Conservation (phyloP, 345 rosid genomes). For the Gossypium thurberi region DNA sequence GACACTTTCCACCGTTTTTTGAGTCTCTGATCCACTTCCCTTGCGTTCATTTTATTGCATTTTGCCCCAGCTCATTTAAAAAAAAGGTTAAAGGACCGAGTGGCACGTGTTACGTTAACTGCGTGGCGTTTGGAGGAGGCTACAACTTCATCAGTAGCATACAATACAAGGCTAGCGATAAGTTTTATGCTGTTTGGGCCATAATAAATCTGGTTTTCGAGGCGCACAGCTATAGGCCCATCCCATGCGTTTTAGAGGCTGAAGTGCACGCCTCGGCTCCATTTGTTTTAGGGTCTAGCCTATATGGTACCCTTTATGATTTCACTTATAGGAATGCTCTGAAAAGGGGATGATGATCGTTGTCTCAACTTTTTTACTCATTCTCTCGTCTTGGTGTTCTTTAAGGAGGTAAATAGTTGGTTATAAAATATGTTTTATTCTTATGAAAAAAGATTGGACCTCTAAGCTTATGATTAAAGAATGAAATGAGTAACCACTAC, state of each 20-base stretch:
- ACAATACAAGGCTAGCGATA: not conserved
- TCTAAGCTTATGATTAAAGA: too few species aligned
- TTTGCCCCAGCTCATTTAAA: not conserved
- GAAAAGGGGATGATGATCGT: not conserved
- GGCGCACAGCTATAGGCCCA: too few species aligned
- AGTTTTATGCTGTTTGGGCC: not conserved
- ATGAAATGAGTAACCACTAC: fast-evolving
- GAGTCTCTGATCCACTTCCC: not conserved
- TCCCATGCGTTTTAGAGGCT: not conserved
- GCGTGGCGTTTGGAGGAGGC: not conserved
- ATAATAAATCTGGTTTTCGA: not conserved
- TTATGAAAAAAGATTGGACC: too few species aligned
- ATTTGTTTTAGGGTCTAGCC: too few species aligned
- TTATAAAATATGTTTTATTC: too few species aligned
- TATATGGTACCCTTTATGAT: too few species aligned
- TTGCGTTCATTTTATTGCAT: not conserved
- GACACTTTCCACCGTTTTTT: not conserved
- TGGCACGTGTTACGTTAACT: not conserved
- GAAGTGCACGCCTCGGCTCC: too few species aligned
- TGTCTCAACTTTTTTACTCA: not conserved
- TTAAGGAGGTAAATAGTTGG: too few species aligned
- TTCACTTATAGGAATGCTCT: not conserved
- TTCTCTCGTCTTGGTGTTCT: too few species aligned
- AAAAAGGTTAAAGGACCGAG: not conserved
- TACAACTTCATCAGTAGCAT: not conserved